Conservation (phyloP, 2,329 filamentous ascomycete genomes). For the Capronia epimyces region DNA sequence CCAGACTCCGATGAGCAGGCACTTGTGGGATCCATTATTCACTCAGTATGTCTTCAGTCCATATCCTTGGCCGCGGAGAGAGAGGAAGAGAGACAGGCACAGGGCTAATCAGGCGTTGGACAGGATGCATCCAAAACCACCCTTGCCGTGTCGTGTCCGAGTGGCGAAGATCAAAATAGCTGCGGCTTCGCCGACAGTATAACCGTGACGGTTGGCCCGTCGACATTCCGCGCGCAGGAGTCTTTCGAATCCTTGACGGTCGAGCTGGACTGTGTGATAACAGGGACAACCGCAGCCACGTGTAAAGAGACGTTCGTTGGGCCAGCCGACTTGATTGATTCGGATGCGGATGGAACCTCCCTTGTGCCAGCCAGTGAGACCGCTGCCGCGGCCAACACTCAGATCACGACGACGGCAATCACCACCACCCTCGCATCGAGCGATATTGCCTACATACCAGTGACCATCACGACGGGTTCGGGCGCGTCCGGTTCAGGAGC, state of each 20-base stretch:
- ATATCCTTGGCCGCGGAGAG: neutral
- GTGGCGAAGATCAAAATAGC: conserved; percentile 9
- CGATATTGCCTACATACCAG: conserved; percentile 11
- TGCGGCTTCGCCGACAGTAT: conserved; percentile 17
- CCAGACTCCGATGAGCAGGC: conserved; percentile 17
- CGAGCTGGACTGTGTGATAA: conserved; percentile 20
- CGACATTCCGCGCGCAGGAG: conserved; percentile 14
- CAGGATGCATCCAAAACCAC: conserved; percentile 21
- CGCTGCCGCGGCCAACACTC: conserved; percentile 3
- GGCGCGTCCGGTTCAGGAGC: neutral
- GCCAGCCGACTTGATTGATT: conserved; percentile 8
- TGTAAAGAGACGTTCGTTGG: conserved; percentile 23
- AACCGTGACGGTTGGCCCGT: conserved; percentile 24
- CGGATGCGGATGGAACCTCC: neutral
- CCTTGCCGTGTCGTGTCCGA: conserved; percentile 19
- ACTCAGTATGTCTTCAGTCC: conserved; percentile 11
- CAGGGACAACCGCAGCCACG: conserved; percentile 20
- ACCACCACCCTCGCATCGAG: conserved; percentile 9
- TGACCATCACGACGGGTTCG: conserved; percentile 14
- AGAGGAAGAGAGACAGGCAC: neutral
- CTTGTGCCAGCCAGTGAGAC: neutral
- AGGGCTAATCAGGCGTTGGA: neutral
- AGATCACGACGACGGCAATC: conserved; percentile 11
- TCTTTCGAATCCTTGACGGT: conserved; percentile 14
- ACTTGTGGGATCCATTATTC: conserved; percentile 20